A percentile compares a stretch with the other conserved stretches of the same genome.
These are phyloP conservation scores for Casuarina cunninghamiana DNA, from an alignment of 306 rosid species.

Conservation along the genomic window DNA sequence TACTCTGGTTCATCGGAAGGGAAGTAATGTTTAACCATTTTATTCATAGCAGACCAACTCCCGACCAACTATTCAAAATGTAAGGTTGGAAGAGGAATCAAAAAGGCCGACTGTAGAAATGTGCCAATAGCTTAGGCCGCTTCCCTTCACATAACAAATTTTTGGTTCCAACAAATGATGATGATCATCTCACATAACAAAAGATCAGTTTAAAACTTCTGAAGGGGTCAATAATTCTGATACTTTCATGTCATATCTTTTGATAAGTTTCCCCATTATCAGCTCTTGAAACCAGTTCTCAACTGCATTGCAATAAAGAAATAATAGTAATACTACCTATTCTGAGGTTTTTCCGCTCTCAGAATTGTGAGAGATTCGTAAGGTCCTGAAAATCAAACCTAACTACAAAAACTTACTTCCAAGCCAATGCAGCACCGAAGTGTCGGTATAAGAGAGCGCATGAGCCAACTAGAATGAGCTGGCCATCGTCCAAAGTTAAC, in stretches of 20 bases:
- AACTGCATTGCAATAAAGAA: not conserved
- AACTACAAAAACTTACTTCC: slow-evolving; percentile 1
- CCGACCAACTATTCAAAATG: not conserved
- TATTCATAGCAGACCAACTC: not conserved
- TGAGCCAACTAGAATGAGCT: not conserved
- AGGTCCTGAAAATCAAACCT: slow-evolving; percentile 1
- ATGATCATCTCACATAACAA: not conserved
- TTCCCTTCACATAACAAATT: not conserved
- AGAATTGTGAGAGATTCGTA: slow-evolving; percentile 1
- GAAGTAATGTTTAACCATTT: not conserved
- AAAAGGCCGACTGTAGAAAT: not conserved
- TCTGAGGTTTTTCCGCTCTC: not conserved
- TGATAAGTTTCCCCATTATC: not conserved
- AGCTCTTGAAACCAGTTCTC: not conserved
- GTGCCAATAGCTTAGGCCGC: not conserved
- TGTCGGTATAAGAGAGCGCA: not conserved
- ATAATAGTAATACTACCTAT: not conserved
- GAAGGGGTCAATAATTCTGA: not conserved
- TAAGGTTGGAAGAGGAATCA: too few species aligned
- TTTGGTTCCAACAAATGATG: not conserved
- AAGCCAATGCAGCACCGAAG: slow-evolving; percentile 6
- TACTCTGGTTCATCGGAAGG: not conserved
- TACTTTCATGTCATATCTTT: not conserved
- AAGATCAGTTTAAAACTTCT: not conserved
- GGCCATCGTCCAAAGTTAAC: slow-evolving; percentile 5